Evolutionary conservation across 2,329 filamentous ascomycete genomes (phyloP).

Genomic region (Verruconis gallopava): DNA sequence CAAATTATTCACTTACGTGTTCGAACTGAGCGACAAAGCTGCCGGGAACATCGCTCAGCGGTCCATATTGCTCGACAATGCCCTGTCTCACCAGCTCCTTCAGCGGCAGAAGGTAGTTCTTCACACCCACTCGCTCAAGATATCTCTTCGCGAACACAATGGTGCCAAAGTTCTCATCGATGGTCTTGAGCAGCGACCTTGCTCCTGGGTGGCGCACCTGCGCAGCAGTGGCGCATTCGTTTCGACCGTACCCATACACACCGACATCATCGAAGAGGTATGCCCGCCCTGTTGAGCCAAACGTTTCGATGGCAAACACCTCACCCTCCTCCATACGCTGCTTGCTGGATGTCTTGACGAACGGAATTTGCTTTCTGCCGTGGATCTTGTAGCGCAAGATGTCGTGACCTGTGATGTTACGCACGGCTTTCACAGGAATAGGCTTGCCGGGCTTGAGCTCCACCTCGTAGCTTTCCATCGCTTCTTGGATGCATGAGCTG

Average conservation of each 20-base stretch:
- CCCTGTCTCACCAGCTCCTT: conserved; percentile 55
- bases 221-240: conserved; percentile 24
- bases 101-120: conserved; percentile 77
- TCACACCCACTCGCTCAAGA: conserved; percentile 77
- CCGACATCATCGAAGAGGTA: conserved; percentile 72
- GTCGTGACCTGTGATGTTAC: conserved; percentile 79
- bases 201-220: conserved; percentile 45
- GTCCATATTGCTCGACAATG: conserved; percentile 82
- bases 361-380: conserved; percentile 83
- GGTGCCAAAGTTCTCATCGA: conserved; percentile 94
- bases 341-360: conserved; percentile 74
- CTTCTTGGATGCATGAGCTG: conserved; percentile 71
- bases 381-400: conserved; percentile 85
- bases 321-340: conserved; percentile 98
- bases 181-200: conserved; percentile 72
- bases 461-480: conserved; percentile 87
- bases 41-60: conserved; percentile 80
- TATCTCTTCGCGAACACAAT: conserved; percentile 84
- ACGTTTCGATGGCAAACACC: conserved; percentile 93
- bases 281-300: conserved; percentile 84
- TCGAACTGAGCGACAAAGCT: conserved; percentile 91
- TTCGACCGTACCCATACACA: conserved; percentile 19
- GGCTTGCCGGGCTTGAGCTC: conserved; percentile 68
- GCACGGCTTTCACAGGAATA: conserved; percentile 71
- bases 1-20: conserved; percentile 77